Evolutionary conservation across 2,329 filamentous ascomycete genomes (phyloP), one percentile per base, ranked within the genome.

Genomic region (Sporothrix inflata): DNA sequence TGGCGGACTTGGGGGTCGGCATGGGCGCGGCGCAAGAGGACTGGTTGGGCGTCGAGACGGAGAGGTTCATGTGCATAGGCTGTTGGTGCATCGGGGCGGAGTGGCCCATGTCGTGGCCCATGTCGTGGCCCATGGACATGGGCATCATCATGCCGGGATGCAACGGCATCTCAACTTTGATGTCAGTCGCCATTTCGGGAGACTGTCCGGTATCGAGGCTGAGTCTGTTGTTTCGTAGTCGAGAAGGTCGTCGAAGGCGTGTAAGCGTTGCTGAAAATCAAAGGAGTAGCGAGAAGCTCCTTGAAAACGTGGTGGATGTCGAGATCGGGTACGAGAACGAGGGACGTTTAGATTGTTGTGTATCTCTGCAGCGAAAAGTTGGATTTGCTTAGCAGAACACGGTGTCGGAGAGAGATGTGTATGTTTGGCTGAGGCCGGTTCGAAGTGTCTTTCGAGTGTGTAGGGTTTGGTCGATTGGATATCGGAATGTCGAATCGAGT

Each of bases 181-280:
- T 77, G 38, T 79, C 78, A 57, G 79, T 79, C 69, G 82, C 80
- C 81, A 83, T 83, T 76, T 76, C 76, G 73, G 75, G 75, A 69
- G 75, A 71, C 61, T 68, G 70, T 72, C 51, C 49, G 42, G 9
- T n/a, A 21, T 21, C 49, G 57, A 19, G 30, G 19, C n/a, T 60
- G 53, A 19, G 14, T 19, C 24, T 12, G 21, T 34, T 63, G 11
- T 24, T 45, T 63, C 57, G 57, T 42, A 9, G 60, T 45, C 34
- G 6, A 9, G 21, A 16, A 3, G 19, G 38, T 19, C 19, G 60
- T 45, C 60, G n/a, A 63, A n/a, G 38, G 38, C 38, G 60, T 63
- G 38, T 27, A 27, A n/a, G 38, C 38, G 60, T 63, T 21, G 12
- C n/a, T 27, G 57, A 45, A 9, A 63, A 45, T 45, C 38, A 16